phyloP scores from a whole-genome alignment of 495 filamentous ascomycete species.

The Talaromyces adpressus region DNA sequence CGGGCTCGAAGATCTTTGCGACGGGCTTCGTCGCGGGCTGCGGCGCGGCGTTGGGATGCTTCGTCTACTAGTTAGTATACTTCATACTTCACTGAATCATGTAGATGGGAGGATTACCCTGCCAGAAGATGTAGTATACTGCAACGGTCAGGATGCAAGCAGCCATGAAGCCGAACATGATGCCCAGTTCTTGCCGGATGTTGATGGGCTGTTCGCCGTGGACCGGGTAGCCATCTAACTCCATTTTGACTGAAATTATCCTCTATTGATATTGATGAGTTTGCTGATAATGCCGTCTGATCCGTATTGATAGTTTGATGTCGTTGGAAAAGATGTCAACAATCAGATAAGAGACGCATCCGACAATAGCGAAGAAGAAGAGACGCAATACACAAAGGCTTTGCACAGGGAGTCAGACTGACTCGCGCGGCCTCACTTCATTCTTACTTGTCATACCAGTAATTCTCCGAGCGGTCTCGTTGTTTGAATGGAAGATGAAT shows the following conservation, averaged over 20 bases:
- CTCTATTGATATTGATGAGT: not conserved
- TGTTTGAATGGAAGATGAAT: not conserved
- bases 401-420: not conserved
- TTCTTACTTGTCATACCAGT: not conserved
- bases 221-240: not conserved
- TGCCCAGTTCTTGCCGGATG: conserved; percentile 33
- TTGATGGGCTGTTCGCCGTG: conserved; percentile 9
- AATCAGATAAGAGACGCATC: not conserved
- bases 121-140: conserved; percentile 32
- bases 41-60: conserved; percentile 18
- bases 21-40: conserved; percentile 24
- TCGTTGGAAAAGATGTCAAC: not conserved
- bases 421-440: not conserved
- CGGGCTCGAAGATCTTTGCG: conserved; percentile 26
- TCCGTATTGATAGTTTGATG: not conserved
- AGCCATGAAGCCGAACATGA: conserved; percentile 34
- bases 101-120: conserved; percentile 16
- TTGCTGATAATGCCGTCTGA: not conserved
- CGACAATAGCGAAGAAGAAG: not conserved
- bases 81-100: not conserved
- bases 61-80: conserved; percentile 6
- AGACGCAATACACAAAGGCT: not conserved
- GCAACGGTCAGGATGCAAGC: conserved; percentile 30
- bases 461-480: not conserved
- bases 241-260: not conserved